Evolutionary conservation across 805 yeast species (phyloP), one percentile per base, ranked within the genome.

Genomic region (Ogataea pignaliae): DNA sequence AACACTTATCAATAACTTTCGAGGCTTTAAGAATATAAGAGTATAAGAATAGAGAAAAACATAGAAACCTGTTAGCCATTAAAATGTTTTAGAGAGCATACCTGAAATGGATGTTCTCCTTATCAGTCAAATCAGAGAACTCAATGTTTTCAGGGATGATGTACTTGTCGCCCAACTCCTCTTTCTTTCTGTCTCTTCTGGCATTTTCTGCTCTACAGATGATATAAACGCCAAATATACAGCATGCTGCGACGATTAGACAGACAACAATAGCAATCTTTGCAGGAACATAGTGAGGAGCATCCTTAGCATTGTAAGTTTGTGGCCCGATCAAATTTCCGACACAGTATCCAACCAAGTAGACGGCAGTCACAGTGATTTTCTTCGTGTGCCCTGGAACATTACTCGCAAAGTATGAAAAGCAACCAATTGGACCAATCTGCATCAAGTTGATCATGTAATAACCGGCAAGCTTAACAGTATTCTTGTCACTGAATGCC

Each of bases 271-370:
- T 69, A 3, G 78, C 69, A 26, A 72, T 67, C 50, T 78, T 78
- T 3, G 82, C 85, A 29, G 77, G 75, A 8, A 59, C 63, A 54
- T 83, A 85, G 21, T 60, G 57, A 12, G 88, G 88, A 11, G 77
- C 79, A 41, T 81, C 77, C 6, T 62, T 54, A 1, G 73, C 65
- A 43, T 67, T 68, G 65, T 84, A 85, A 11, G 85, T 71, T 60
- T 83, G 88, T 7, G 90, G 88, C 5, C 89, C 89, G 41, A 80
- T 73, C 37, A 83, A 63, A 54, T 81, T 79, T 14, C 87, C 86
- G 35, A 76, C 73, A 40, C 86, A 79, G 55, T 81, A 84, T 4
- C 78, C 80, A 44, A 83, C 69, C 63, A 83, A 68, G 35, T 73
- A 71, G 29, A 77, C 61, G 3, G 81, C 79, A 37, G 75, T 73